Evolutionary conservation across 2,329 filamentous ascomycete genomes (phyloP).

Genomic region (Didymella sp.): DNA sequence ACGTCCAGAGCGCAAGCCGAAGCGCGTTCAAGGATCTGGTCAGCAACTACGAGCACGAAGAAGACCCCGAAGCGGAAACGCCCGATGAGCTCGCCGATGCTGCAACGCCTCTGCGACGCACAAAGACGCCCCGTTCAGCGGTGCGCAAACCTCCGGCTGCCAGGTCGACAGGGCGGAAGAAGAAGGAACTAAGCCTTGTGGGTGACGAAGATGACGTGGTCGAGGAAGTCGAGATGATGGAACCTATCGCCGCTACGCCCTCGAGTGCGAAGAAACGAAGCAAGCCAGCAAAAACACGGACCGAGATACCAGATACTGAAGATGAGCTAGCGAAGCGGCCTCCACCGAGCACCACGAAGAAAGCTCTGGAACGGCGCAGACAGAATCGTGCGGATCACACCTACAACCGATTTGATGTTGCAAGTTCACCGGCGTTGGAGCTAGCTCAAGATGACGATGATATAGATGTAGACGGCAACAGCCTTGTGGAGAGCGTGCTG

Average conservation of each 20-base stretch:
- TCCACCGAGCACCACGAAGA: constrained; percentile 25
- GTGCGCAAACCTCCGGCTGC: constrained; percentile 24
- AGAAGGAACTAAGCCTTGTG: constrained; percentile 15
- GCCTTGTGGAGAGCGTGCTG: constrained; percentile 40
- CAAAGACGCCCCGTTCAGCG: constrained; percentile 22
- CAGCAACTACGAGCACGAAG: constrained; percentile 21
- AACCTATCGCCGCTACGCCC: constrained; percentile 22
- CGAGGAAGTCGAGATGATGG: constrained; percentile 19
- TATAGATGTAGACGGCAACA: constrained; percentile 42
- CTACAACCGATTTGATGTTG: constrained; percentile 32
- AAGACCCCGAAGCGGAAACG: constrained; percentile 20
- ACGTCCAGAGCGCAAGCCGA: constrained; percentile 26
- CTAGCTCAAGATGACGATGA: constrained; percentile 27
- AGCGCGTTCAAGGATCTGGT: constrained; percentile 19
- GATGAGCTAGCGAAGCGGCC: constrained; percentile 28
- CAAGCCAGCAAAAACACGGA: constrained; percentile 13
- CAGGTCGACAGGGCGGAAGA: constrained; percentile 21
- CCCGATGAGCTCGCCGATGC: constrained; percentile 29
- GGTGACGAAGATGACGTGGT: constrained; percentile 21
- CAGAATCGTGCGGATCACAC: constrained; percentile 40
- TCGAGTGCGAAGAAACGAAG: constrained; percentile 25
- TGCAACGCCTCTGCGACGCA: constrained; percentile 25
- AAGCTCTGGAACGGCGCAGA: constrained; percentile 30
- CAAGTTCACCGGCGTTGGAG: constrained; percentile 23
- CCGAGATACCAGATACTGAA: constrained; percentile 28